These are phyloP conservation scores for Blastobotrys persicus DNA, from an alignment of 1,139 yeast genomes.

Conservation along the genomic window DNA sequence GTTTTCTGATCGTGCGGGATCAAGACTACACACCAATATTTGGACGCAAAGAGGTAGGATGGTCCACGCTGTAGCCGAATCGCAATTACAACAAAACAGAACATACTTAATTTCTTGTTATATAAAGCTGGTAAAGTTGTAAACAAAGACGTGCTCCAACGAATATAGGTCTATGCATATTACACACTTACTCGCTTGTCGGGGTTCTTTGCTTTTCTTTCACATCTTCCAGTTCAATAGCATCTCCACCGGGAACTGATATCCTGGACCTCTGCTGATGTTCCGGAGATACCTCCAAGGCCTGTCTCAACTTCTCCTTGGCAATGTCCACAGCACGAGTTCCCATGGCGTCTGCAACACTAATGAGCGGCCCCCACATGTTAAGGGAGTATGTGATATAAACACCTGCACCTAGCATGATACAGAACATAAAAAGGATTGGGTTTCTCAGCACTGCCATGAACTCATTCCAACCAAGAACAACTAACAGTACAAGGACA, in stretches of 20 bases:
- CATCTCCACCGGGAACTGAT: constrained; percentile 5
- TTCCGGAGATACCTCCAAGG: constrained; percentile 27
- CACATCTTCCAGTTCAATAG: not conserved
- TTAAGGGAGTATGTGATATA: constrained; percentile 70
- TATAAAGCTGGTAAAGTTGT: too few species aligned
- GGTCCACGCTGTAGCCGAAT: too few species aligned
- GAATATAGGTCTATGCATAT: too few species aligned
- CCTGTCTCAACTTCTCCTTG: constrained; percentile 51
- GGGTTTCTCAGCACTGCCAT: constrained; percentile 87
- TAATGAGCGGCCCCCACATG: constrained; percentile 70
- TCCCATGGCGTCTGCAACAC: constrained; percentile 55
- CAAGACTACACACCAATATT: too few species aligned
- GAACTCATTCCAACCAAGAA: constrained; percentile 95
- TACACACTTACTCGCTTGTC: not conserved
- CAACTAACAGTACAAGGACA: constrained; percentile 66
- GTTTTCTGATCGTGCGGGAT: too few species aligned
- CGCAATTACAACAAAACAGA: too few species aligned
- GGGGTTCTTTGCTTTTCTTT: not conserved
- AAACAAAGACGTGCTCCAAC: too few species aligned
- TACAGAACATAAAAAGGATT: constrained; percentile 52
- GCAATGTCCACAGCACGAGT: constrained; percentile 56
- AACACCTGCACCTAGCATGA: constrained; percentile 58
- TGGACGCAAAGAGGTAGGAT: too few species aligned
- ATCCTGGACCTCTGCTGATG: not conserved
- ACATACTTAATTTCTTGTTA: too few species aligned